Percentiles rank a stretch among this genome's conserved stretches.
These are phyloP conservation scores for Saccharomycopsis sp. DNA, from an alignment of 805 yeast genomes.

Conservation along the genomic window DNA sequence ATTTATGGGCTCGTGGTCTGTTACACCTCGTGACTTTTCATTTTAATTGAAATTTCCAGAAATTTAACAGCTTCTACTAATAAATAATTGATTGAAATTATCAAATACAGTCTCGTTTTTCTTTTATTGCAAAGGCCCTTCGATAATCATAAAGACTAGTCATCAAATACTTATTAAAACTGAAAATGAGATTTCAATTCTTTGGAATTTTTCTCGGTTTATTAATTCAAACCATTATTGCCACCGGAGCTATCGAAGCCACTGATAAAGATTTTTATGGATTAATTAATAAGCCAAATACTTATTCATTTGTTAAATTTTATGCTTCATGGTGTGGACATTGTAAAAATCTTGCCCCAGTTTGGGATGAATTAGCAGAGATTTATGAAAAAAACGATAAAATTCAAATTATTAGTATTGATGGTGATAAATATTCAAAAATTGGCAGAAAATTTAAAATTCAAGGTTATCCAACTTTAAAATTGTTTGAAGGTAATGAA, in stretches of 20 bases:
- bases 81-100: too few species aligned
- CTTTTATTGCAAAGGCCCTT: too few species aligned
- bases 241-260: conserved; percentile 34
- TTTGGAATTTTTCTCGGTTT: conserved; percentile 61
- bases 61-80: too few species aligned
- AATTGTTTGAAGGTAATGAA: conserved; percentile 34
- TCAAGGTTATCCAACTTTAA: conserved; percentile 40
- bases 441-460: conserved; percentile 38
- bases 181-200: conserved; percentile 50
- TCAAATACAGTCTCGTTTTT: too few species aligned
- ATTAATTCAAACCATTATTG: conserved; percentile 27
- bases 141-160: too few species aligned
- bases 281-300: conserved; percentile 47
- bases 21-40: too few species aligned
- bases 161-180: too few species aligned
- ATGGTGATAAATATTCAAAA: conserved; percentile 41
- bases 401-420: conserved; percentile 35
- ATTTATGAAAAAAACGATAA: conserved; percentile 33
- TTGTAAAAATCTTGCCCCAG: conserved; percentile 85
- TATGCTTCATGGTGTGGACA: conserved; percentile 92
- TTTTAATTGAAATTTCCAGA: too few species aligned
- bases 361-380: conserved; percentile 76
- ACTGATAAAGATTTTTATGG: conserved; percentile 43
- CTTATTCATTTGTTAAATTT: conserved; percentile 69
- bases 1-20: too few species aligned